Conservation (phyloP, 2,329 filamentous ascomycete species). For the Ascochyta rabiei region DNA sequence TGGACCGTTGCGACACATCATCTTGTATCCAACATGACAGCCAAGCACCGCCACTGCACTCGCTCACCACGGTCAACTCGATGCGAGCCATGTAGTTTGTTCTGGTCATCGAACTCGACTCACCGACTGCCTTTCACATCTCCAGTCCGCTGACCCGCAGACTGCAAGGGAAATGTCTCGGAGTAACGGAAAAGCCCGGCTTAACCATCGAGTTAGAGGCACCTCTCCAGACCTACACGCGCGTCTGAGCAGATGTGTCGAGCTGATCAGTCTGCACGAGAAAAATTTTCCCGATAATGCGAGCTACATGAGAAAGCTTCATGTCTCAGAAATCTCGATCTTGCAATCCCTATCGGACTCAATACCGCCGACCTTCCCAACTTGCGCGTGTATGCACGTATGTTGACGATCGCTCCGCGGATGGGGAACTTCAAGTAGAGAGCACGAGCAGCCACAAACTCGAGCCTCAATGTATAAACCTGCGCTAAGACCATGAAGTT, state of each 20-base stretch:
- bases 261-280: slow-evolving; percentile 9
- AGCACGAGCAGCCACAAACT: slow-evolving; percentile 2
- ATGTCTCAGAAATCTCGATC: slow-evolving; percentile 3
- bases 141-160: background rate
- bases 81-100: background rate
- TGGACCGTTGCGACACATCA: slow-evolving; percentile 5
- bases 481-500: slow-evolving; percentile 1
- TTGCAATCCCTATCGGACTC: background rate
- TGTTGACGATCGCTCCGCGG: slow-evolving; percentile 6
- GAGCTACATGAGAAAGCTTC: background rate
- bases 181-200: slow-evolving; percentile 10
- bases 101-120: background rate
- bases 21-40: background rate
- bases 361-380: slow-evolving; percentile 1
- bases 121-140: background rate
- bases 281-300: background rate
- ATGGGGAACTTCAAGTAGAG: background rate
- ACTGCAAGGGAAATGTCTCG: background rate
- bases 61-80: background rate
- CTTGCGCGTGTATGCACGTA: background rate
- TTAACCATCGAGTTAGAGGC: background rate
- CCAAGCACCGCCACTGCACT: background rate
- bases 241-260: background rate
- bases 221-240: background rate
- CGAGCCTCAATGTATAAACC: slow-evolving; percentile 1